Evolutionary conservation across 108 stramenopile genomes (phyloP), one percentile per base, ranked within the genome.

Genomic region (Bacterosira constricta): DNA sequence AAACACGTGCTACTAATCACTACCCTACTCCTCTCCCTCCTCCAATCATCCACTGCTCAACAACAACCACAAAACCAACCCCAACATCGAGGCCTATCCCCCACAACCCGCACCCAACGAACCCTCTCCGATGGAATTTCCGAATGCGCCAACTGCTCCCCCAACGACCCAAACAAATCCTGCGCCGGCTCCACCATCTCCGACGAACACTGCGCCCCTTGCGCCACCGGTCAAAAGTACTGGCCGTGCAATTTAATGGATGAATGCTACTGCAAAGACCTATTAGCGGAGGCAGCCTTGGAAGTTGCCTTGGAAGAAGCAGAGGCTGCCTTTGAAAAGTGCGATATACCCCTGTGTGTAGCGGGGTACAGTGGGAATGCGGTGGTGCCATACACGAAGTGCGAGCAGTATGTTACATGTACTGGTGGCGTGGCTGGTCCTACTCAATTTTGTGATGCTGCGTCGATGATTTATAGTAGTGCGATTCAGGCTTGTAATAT

Each of bases 401-500:
- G 68, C 30, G 4, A 6, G n/a, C 44, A 57, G 30, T 69, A 58
- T n/a, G 68, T 69, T n/a, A 10, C 17, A 12, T 69, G 68, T 26
- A 37, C 54, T 32, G 47, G 17, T 11, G 68, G 68, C 27, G 56
- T 58, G 27, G 31, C 68, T 6, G 68, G 68, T n/a, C n/a, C n/a
- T n/a, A n/a, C n/a, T n/a, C n/a, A 34, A 58, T 35, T 0, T 4
- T 54, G 10, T 5, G 30, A 29, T 47, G 8, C 23, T 69, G 68
- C 15, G 36, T 56, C 17, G 10, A 34, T 1, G 68, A 56, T 44
- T 56, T 58, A 35, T 35, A 27, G 18, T 69, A 69, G 32, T 38
- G 44, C 23, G 10, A 69, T 58, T 17, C 56, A 69, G 31, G 56
- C 56, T 13, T 69, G 68, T 42, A 69, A 69, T 38, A 34, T 69